Evolutionary conservation across 2,329 filamentous ascomycete species (phyloP).

Genomic region (Penicillium sp.): DNA sequence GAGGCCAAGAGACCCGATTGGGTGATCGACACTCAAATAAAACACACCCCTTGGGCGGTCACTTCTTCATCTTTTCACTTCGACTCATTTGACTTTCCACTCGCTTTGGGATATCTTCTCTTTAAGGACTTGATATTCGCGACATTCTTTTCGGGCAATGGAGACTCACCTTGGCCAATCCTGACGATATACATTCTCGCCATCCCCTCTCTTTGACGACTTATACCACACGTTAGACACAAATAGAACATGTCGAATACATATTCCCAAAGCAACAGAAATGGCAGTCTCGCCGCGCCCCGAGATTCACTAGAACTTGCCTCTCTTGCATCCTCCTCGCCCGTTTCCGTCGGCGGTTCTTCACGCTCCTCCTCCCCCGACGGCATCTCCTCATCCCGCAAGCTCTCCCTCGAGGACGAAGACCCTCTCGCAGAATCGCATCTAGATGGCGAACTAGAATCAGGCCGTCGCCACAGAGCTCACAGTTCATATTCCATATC

Average conservation of each 20-base stretch:
- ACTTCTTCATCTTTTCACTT: background rate
- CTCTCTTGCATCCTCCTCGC: constrained; percentile 83
- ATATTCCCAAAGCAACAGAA: constrained; percentile 32
- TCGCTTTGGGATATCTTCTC: background rate
- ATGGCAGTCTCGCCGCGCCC: constrained; percentile 41
- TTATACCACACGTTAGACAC: background rate
- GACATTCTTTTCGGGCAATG: constrained; percentile 10
- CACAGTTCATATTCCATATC: constrained; percentile 81
- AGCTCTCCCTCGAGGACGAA: constrained; percentile 82
- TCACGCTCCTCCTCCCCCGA: constrained; percentile 72
- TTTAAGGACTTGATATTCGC: constrained; percentile 3
- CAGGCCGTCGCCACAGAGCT: constrained; percentile 44
- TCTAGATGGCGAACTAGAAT: constrained; percentile 54
- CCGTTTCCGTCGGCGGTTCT: constrained; percentile 60
- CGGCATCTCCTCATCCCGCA: constrained; percentile 89
- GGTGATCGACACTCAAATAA: constrained; percentile 19
- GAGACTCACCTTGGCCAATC: constrained; percentile 6
- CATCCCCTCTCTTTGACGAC: background rate
- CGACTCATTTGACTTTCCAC: background rate
- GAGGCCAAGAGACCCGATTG: constrained; percentile 22
- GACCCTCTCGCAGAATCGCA: constrained; percentile 63
- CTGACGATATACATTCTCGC: constrained; percentile 1
- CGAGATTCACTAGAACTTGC: constrained; percentile 97
- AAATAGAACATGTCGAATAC: constrained; percentile 33
- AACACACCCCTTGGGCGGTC: constrained; percentile 20